Percentiles rank a stretch among this genome's conserved stretches.
These are phyloP conservation scores for Amniculicola lignicola DNA, from an alignment of 495 filamentous ascomycete species.

Conservation along the genomic window DNA sequence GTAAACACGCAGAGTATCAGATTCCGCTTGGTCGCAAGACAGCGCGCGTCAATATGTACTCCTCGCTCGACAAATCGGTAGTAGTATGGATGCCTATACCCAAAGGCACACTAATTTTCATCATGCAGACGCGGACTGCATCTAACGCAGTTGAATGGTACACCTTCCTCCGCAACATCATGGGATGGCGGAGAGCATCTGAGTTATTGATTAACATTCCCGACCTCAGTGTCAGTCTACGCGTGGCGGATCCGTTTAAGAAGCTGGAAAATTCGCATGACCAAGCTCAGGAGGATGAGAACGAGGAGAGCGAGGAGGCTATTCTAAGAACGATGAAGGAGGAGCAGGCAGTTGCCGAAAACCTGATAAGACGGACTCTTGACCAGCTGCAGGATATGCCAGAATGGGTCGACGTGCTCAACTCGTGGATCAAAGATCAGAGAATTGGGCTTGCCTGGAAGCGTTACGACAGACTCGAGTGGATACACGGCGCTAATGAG, in stretches of 20 bases:
- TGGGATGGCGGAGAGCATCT: constrained; percentile 58
- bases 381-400: constrained; percentile 55
- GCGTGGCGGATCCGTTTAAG: constrained; percentile 63
- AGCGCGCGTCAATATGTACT: constrained; percentile 65
- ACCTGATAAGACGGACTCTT: constrained; percentile 58
- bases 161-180: constrained; percentile 61
- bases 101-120: constrained; percentile 61
- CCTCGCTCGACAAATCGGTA: constrained; percentile 68
- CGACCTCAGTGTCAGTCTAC: constrained; percentile 61
- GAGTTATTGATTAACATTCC: constrained; percentile 66
- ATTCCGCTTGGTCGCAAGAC: constrained; percentile 54
- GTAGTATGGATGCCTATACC: constrained; percentile 62
- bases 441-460: constrained; percentile 74
- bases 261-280: constrained; percentile 49
- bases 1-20: constrained; percentile 54
- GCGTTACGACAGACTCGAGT: constrained; percentile 72
- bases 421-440: constrained; percentile 57
- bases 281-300: constrained; percentile 42
- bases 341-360: constrained; percentile 53
- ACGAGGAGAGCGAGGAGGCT: constrained; percentile 45
- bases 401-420: constrained; percentile 63
- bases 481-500: constrained; percentile 68
- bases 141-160: constrained; percentile 72
- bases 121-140: constrained; percentile 62
- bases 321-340: constrained; percentile 49